Evolutionary conservation across 2,329 filamentous ascomycete species (phyloP).

Genomic region (Penicillium sp.): DNA sequence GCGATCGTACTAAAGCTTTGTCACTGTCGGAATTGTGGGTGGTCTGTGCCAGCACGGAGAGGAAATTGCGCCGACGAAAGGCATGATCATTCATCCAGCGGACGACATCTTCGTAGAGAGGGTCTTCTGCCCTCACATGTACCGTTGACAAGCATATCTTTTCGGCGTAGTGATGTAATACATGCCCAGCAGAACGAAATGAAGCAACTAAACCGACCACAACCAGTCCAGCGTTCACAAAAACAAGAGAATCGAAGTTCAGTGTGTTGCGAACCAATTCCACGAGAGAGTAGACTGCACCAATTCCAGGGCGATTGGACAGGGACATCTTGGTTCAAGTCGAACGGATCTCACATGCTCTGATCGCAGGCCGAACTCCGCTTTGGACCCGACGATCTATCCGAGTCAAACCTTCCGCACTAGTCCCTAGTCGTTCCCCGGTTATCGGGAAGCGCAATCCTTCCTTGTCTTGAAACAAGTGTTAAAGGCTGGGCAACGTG

Average conservation of each 20-base stretch:
- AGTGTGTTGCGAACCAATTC: not conserved
- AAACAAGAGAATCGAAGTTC: not conserved
- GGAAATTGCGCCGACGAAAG: not conserved
- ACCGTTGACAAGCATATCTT: slow-evolving; percentile 30
- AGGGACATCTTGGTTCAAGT: not conserved
- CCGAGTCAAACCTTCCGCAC: too few relatives aligned
- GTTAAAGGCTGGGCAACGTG: too few relatives aligned
- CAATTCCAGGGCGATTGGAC: not conserved
- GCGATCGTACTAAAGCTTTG: not conserved
- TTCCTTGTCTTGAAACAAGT: too few relatives aligned
- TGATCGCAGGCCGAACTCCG: not conserved
- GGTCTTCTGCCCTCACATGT: slow-evolving; percentile 55
- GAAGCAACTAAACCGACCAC: not conserved
- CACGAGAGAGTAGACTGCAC: not conserved
- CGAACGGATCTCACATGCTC: not conserved
- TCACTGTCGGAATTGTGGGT: not conserved
- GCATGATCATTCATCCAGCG: slow-evolving; percentile 23
- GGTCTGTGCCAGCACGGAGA: not conserved
- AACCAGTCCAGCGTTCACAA: not conserved
- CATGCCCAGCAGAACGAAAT: not conserved
- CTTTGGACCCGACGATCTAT: not conserved
- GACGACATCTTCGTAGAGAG: slow-evolving; percentile 60
- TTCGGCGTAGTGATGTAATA: slow-evolving; percentile 8
- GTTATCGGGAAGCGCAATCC: too few relatives aligned
- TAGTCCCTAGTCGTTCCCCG: too few relatives aligned